A percentile compares a stretch with the other conserved stretches of the same genome.
These are phyloP conservation scores for Penicillium silybi DNA, from an alignment of 495 filamentous ascomycete species.

Conservation along the genomic window DNA sequence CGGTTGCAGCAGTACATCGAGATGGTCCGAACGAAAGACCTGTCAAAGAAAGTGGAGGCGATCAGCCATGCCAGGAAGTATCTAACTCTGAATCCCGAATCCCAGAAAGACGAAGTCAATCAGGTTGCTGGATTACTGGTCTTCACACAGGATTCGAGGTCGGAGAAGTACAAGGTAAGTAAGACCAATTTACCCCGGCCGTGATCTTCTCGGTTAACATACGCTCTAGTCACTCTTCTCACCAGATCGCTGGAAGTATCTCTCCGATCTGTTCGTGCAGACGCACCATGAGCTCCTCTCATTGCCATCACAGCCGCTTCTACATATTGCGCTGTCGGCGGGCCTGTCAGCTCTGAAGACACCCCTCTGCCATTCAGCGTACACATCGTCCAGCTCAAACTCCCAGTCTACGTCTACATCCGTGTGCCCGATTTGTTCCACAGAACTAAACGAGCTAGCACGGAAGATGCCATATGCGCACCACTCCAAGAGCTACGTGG, in stretches of 20 bases:
- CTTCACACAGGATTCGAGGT: conserved; percentile 56
- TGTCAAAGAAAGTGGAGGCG: conserved; percentile 65
- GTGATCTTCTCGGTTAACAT: background rate
- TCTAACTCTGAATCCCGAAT: conserved; percentile 62
- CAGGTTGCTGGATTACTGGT: conserved; percentile 79
- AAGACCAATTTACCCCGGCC: background rate
- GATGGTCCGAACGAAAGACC: conserved; percentile 63
- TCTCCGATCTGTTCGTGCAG: conserved; percentile 77
- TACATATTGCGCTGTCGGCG: conserved; percentile 87
- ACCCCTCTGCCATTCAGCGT: conserved; percentile 80
- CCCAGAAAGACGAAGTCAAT: conserved; percentile 63
- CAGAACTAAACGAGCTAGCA: conserved; percentile 88
- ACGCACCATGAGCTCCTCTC: conserved; percentile 85
- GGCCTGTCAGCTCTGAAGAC: conserved; percentile 95
- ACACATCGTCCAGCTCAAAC: conserved; percentile 55
- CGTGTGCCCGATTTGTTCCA: conserved; percentile 92
- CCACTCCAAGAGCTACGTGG: conserved; percentile 87
- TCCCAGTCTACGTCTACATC: conserved; percentile 55
- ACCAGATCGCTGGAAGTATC: conserved; percentile 62
- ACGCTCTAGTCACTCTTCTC: conserved; percentile 64
- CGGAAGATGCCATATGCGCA: conserved; percentile 87
- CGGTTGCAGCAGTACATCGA: conserved; percentile 96
- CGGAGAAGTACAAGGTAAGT: conserved; percentile 62
- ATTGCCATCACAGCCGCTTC: conserved; percentile 77
- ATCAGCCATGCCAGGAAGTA: conserved; percentile 76